Evolutionary conservation across 2,329 filamentous ascomycete genomes (phyloP).

Genomic region (Diaporthe humulicola): DNA sequence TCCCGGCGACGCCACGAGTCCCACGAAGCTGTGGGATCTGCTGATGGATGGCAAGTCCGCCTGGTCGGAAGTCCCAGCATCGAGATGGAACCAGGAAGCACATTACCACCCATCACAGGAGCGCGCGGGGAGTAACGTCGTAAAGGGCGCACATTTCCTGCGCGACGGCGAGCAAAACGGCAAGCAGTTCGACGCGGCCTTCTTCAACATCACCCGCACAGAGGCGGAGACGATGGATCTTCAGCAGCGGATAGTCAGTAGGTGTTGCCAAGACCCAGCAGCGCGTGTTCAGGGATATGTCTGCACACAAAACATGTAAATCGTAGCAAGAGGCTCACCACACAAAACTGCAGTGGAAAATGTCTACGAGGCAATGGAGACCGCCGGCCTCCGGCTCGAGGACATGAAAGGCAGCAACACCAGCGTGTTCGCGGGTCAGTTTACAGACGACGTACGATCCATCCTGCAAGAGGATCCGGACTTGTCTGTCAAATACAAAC

Average conservation of each 20-base stretch:
- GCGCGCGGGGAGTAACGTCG: conserved; percentile 28
- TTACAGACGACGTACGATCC: conserved; percentile 50
- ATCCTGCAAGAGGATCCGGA: conserved; percentile 45
- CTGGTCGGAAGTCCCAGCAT: conserved; percentile 32
- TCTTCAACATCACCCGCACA: conserved; percentile 37
- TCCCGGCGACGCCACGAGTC: conserved; percentile 50
- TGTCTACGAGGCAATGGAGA: conserved; percentile 38
- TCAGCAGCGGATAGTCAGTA: conserved; percentile 33
- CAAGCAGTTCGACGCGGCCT: conserved; percentile 36
- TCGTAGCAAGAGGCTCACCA: conserved; percentile 12
- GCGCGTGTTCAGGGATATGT: neutral
- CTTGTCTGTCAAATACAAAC: conserved; percentile 47
- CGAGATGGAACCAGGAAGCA: conserved; percentile 29
- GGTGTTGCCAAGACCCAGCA: conserved; percentile 1
- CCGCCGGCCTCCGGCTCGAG: conserved; percentile 41
- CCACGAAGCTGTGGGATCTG: conserved; percentile 52
- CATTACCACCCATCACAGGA: conserved; percentile 33
- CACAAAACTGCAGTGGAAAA: conserved; percentile 31
- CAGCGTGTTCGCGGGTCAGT: conserved; percentile 50
- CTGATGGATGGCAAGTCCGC: conserved; percentile 31
- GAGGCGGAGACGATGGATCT: conserved; percentile 36
- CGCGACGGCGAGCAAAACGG: conserved; percentile 35
- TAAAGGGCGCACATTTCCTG: conserved; percentile 35
- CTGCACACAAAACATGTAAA: neutral
- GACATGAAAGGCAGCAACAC: conserved; percentile 51